Percentiles rank a stretch among this genome's conserved stretches.
Evolutionary conservation across 2,329 filamentous ascomycete genomes (phyloP).

Genomic region (Epichloe scottii): DNA sequence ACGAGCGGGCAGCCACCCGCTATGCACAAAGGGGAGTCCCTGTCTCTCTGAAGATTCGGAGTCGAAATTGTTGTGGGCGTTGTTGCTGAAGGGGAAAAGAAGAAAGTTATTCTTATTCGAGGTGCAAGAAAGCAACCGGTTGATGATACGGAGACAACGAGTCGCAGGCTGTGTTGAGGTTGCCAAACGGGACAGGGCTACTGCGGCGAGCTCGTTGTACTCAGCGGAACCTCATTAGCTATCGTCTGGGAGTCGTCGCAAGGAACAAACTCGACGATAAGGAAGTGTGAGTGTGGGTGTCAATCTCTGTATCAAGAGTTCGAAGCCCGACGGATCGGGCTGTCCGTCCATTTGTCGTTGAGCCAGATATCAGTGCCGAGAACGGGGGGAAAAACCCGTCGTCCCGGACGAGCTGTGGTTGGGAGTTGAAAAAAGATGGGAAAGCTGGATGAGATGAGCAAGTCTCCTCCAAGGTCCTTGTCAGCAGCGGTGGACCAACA

Average conservation of each 20-base stretch:
- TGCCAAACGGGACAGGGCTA: conserved; percentile 1
- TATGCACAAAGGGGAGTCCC: neutral
- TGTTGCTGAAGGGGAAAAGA: neutral
- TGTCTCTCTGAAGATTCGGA: neutral
- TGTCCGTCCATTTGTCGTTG: neutral
- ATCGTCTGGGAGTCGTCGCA: neutral
- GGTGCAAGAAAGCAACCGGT: neutral
- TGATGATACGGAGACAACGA: neutral
- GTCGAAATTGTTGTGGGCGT: neutral
- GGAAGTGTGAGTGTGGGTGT: neutral
- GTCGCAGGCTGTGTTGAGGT: neutral
- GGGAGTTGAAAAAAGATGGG: neutral
- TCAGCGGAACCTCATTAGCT: conserved; percentile 1
- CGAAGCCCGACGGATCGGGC: neutral
- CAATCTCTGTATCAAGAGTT: neutral
- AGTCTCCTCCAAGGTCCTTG: neutral
- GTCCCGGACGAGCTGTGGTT: neutral
- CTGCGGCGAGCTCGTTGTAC: conserved; percentile 1
- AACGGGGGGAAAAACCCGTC: too few relatives aligned
- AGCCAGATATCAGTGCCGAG: neutral
- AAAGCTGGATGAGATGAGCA: neutral
- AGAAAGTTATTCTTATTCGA: neutral
- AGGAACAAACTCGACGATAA: neutral
- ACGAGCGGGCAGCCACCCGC: conserved; percentile 2
- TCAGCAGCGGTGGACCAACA: too few relatives aligned